A percentile compares a stretch with the other conserved stretches of the same genome.
Conservation (phyloP, 345 rosid genomes). For the Hypericum androsaemum region DNA sequence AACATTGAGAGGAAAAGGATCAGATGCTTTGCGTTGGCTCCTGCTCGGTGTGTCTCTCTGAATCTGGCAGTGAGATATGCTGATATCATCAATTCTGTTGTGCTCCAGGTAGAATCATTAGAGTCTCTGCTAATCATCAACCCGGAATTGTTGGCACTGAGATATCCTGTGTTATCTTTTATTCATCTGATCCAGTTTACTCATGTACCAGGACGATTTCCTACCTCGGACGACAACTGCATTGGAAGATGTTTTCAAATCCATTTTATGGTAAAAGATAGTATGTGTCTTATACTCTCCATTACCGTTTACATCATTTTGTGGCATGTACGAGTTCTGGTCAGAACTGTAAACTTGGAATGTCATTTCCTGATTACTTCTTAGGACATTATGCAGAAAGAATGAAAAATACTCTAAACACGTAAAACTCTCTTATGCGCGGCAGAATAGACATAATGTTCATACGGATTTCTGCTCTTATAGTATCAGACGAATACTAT, state of each 20-base stretch:
- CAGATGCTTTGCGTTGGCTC: slow-evolving; percentile 83
- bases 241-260: slow-evolving; percentile 70
- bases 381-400: too few relatives aligned
- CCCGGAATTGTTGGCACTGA: too few relatives aligned
- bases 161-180: neutral
- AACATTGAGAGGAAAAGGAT: slow-evolving; percentile 66
- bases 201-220: slow-evolving; percentile 75
- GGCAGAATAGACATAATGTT: too few relatives aligned
- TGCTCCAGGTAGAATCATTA: slow-evolving; percentile 56
- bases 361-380: too few relatives aligned
- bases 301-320: neutral
- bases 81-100: slow-evolving; percentile 73
- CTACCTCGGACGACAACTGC: slow-evolving; percentile 85
- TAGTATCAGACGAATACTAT: too few relatives aligned
- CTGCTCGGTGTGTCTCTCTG: slow-evolving; percentile 80
- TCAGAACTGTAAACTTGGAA: too few relatives aligned
- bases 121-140: slow-evolving; percentile 1
- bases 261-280: slow-evolving; percentile 69
- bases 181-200: neutral
- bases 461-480: too few relatives aligned
- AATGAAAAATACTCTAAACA: too few relatives aligned
- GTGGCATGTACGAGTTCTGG: too few relatives aligned
- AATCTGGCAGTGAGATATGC: slow-evolving; percentile 88
- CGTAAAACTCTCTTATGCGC: too few relatives aligned
- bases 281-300: slow-evolving; percentile 33